Evolutionary conservation across 306 rosid species (phyloP), one percentile per base, ranked within the genome.

Genomic region (Vigna hirtella): DNA sequence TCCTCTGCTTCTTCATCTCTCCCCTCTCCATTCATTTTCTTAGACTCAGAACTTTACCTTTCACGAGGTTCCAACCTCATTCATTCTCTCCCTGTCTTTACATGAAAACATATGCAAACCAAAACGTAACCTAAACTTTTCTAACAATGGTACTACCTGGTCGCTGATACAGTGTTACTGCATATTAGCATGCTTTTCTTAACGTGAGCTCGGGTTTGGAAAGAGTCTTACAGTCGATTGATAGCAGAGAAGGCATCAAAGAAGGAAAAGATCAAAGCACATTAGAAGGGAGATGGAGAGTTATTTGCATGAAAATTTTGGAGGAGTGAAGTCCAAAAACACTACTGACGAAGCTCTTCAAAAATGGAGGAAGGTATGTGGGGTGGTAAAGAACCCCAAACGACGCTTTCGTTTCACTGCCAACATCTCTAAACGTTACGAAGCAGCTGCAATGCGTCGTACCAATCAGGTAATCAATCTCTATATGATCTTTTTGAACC

Each of bases 361-460:
- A 77, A 89, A 76, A 77, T 95, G 98, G 99, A 95, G 99, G 85
- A 78, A 86, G 20, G 76, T 95, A 3, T 93, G 98, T 2, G 88
- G 93, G 4, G 73, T 92, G 3, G 98, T 92, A 2, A 91, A 90
- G 93, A 91, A 94, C 77, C 96, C 93, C 51, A 94, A 89, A 69
- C 63, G 95, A 24, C 72, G 97, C 55, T 94, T 92, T 81, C 97
- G 97, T 4, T 94, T 94, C 82, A 94, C 98, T 1, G 97, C 98
- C 55, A 94, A 94, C 80, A 86, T 94, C 70, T 62, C 90, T 73
- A 91, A 95, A 72, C 94, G 94, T 1, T 34, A 2, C 59, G 94
- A 95, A 84, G 98, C 97, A 0, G 98, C 93, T 38, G 93, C 88
- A 14, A 95, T 93, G 97, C 99, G 99, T 83, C 87, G 87, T 48